Percentiles rank a stretch among this genome's conserved stretches.
phyloP scores from a whole-genome alignment of 805 yeast species.

The Monosporozyma yasuniensis region DNA sequence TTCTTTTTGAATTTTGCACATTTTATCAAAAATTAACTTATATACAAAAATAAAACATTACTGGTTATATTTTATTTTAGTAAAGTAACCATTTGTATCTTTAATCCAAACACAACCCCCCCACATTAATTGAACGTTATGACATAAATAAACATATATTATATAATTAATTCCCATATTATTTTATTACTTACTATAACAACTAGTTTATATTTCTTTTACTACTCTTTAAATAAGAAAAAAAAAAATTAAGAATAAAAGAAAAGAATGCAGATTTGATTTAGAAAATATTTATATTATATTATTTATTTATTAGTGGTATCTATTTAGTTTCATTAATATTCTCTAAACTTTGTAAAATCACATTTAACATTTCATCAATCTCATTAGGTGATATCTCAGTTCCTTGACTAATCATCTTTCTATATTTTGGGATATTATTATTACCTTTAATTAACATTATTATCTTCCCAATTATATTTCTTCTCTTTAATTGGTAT shows the following conservation, averaged over 20 bases:
- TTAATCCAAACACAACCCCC: not conserved
- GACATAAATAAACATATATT: not conserved
- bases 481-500: constrained; percentile 36
- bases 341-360: constrained; percentile 28
- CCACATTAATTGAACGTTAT: constrained; percentile 1
- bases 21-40: not conserved
- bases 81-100: not conserved
- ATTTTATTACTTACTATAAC: no score
- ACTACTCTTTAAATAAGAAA: not conserved
- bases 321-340: not conserved
- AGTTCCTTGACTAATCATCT: constrained; percentile 59
- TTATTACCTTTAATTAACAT: constrained; percentile 32
- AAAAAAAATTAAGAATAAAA: not conserved
- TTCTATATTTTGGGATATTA: constrained; percentile 57
- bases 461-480: constrained; percentile 31
- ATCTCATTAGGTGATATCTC: constrained; percentile 60
- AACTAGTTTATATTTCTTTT: not conserved
- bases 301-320: not conserved
- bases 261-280: no score
- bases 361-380: constrained; percentile 56
- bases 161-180: not conserved
- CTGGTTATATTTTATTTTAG: not conserved
- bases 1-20: not conserved
- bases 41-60: not conserved
- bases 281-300: no score